These are phyloP conservation scores for Domatiomyces catenatus DNA, from an alignment of 2,329 filamentous ascomycete species.

Conservation along the genomic window DNA sequence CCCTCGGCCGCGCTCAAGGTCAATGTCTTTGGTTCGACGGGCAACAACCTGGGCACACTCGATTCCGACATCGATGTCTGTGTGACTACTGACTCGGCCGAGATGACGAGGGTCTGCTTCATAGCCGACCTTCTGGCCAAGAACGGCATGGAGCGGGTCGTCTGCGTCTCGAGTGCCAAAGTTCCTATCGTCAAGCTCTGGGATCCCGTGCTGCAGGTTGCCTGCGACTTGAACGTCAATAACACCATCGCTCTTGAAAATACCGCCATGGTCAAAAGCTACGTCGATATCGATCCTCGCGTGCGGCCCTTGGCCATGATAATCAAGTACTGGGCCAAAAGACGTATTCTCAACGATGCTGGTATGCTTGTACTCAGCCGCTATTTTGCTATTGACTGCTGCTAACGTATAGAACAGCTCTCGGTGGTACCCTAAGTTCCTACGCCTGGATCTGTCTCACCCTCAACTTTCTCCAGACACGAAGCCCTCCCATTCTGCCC, in stretches of 20 bases:
- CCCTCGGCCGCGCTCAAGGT: slow-evolving; percentile 80
- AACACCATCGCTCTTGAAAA: slow-evolving; percentile 91
- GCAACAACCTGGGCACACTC: slow-evolving; percentile 83
- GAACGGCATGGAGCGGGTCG: slow-evolving; percentile 90
- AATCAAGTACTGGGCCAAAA: slow-evolving; percentile 92
- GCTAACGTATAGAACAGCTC: slow-evolving; percentile 39
- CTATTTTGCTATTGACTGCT: slow-evolving; percentile 14
- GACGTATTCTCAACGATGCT: slow-evolving; percentile 85
- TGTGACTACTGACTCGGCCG: slow-evolving; percentile 81
- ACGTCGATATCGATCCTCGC: slow-evolving; percentile 81
- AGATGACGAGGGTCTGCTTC: slow-evolving; percentile 76
- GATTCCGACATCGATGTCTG: slow-evolving; percentile 98
- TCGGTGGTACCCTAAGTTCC: slow-evolving; percentile 86
- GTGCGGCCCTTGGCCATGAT: slow-evolving; percentile 91
- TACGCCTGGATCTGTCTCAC: slow-evolving; percentile 99
- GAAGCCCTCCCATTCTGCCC: slow-evolving; percentile 69
- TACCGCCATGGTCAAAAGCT: slow-evolving; percentile 93
- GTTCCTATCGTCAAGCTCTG: slow-evolving; percentile 98
- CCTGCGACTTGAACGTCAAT: slow-evolving; percentile 98
- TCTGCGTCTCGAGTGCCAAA: slow-evolving; percentile 87
- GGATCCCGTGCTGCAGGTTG: slow-evolving; percentile 79
- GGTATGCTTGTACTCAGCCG: slow-evolving; percentile 42
- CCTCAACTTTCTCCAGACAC: slow-evolving; percentile 84
- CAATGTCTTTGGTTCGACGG: slow-evolving; percentile 93
- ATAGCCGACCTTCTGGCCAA: slow-evolving; percentile 73